phyloP scores from a whole-genome alignment of 2,329 filamentous ascomycete genomes.

The Talaromyces sp. region DNA sequence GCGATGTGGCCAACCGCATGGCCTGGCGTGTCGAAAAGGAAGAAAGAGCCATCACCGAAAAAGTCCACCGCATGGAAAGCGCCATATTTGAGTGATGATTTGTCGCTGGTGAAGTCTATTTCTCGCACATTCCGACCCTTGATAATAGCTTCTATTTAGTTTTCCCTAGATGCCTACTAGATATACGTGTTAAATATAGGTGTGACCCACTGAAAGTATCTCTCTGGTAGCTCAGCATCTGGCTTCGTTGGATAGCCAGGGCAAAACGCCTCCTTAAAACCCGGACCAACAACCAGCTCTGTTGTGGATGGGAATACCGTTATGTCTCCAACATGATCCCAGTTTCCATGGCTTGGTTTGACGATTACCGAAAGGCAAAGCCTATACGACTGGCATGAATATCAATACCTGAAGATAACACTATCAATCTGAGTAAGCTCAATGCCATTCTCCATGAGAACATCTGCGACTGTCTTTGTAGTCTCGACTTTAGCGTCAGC shows the following conservation, averaged over 20 bases:
- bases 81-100: slow-evolving; percentile 27
- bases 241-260: slow-evolving; percentile 48
- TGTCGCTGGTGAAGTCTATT: slow-evolving; percentile 29
- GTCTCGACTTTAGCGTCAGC: not conserved
- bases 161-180: not conserved
- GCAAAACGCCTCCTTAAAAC: slow-evolving; percentile 43
- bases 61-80: slow-evolving; percentile 29
- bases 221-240: slow-evolving; percentile 41
- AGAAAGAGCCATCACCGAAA: slow-evolving; percentile 33
- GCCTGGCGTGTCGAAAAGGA: slow-evolving; percentile 31
- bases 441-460: slow-evolving; percentile 42
- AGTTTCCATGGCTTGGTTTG: slow-evolving; percentile 37
- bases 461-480: slow-evolving; percentile 34
- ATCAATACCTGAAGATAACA: slow-evolving; percentile 33
- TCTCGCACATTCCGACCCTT: slow-evolving; percentile 9
- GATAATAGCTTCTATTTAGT: not conserved
- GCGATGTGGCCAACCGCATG: slow-evolving; percentile 30
- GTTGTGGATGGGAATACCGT: slow-evolving; percentile 45
- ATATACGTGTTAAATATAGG: not conserved
- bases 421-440: slow-evolving; percentile 31
- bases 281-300: slow-evolving; percentile 49
- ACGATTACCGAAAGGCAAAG: slow-evolving; percentile 29
- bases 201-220: slow-evolving; percentile 40
- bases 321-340: slow-evolving; percentile 47
- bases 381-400: slow-evolving; percentile 25